Conservation (phyloP, 1,284 basidiomycete genomes). For the Amylostereum chailletii region DNA sequence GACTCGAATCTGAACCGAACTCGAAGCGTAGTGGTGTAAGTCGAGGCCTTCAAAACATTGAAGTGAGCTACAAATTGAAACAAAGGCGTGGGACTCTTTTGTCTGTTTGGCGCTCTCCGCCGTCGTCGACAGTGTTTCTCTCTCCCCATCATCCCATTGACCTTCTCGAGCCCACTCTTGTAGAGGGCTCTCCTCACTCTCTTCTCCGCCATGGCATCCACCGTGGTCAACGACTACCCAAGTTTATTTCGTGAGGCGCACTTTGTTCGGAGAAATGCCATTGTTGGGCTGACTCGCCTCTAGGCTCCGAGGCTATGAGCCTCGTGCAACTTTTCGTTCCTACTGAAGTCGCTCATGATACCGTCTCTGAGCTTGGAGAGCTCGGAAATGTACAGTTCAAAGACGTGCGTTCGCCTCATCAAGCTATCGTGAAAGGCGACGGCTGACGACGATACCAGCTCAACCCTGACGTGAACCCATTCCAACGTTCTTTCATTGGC, state of each 20-base stretch:
- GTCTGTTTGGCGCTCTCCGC: too few relatives aligned
- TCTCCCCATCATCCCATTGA: too few relatives aligned
- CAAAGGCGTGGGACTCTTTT: too few relatives aligned
- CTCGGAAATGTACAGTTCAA: conserved; percentile 97
- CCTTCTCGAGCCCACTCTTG: too few relatives aligned
- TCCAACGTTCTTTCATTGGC: conserved; percentile 96
- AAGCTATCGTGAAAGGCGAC: background rate
- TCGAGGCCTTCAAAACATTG: too few relatives aligned
- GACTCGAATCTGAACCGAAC: too few relatives aligned
- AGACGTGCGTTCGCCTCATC: conserved; percentile 59
- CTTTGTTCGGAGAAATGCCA: background rate
- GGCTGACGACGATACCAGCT: conserved; percentile 40
- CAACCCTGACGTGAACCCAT: conserved; percentile 92
- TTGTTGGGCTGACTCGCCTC: conserved; percentile 7
- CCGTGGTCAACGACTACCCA: conserved; percentile 69
- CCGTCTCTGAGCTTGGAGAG: conserved; percentile 91
- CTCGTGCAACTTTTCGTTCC: conserved; percentile 97
- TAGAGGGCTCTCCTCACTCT: background rate
- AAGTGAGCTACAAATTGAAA: too few relatives aligned
- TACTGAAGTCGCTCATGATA: conserved; percentile 94
- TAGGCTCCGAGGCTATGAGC: conserved; percentile 95
- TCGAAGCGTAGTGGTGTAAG: too few relatives aligned
- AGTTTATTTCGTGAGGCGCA: conserved; percentile 70
- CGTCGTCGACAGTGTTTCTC: too few relatives aligned
- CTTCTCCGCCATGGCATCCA: conserved; percentile 33